Conservation (phyloP, 1,284 basidiomycete genomes). For the Anthracocystis panici-leucophaei region DNA sequence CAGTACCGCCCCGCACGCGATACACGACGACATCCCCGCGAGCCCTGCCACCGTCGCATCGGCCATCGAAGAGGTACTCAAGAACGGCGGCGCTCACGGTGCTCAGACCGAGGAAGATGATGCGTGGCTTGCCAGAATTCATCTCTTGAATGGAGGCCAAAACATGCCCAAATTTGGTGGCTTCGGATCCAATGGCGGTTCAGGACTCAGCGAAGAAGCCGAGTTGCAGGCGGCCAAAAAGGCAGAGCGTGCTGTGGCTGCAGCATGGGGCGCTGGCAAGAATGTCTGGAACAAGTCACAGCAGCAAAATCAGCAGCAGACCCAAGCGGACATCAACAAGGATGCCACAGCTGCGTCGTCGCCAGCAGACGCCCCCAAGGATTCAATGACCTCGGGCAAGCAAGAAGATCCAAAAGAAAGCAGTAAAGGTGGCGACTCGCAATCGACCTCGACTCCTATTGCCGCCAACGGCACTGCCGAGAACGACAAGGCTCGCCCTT, state of each 20-base stretch:
- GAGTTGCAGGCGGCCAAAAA: constrained; percentile 40
- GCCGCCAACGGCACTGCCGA: constrained; percentile 1
- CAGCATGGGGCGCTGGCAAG: constrained; percentile 52
- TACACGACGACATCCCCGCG: constrained; percentile 34
- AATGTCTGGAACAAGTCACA: constrained; percentile 45
- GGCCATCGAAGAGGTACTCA: constrained; percentile 45
- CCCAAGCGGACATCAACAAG: not conserved
- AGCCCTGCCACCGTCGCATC: constrained; percentile 49
- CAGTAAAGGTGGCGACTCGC: not conserved
- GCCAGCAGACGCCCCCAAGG: not conserved
- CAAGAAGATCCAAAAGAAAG: not conserved
- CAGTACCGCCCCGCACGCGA: not conserved
- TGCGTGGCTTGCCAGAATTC: constrained; percentile 62
- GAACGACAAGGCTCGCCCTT: not conserved
- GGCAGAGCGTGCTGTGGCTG: constrained; percentile 49
- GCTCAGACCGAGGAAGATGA: constrained; percentile 52
- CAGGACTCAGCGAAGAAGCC: constrained; percentile 31
- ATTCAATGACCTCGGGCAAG: not conserved
- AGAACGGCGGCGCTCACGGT: constrained; percentile 29
- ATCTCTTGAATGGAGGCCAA: constrained; percentile 64
- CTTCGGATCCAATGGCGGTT: constrained; percentile 28
- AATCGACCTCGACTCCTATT: not conserved
- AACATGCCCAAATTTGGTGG: constrained; percentile 51
- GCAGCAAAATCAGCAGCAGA: constrained; percentile 23
- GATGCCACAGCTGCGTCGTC: not conserved